These are phyloP conservation scores for Melastoma malabathricum DNA, from an alignment of 345 rosid genomes.

Conservation along the genomic window DNA sequence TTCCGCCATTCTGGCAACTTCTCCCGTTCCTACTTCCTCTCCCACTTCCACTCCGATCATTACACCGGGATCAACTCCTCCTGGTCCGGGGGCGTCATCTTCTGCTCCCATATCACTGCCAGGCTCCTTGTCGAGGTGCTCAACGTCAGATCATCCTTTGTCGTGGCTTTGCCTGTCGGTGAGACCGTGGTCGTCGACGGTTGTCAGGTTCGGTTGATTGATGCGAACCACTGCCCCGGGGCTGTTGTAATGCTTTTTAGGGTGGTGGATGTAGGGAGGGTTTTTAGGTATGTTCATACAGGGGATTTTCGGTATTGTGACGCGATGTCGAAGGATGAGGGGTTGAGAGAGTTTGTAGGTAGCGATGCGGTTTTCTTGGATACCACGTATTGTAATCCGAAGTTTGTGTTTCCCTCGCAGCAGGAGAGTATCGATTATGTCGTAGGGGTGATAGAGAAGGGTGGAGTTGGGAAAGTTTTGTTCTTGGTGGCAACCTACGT, in stretches of 20 bases:
- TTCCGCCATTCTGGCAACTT: constrained; percentile 40
- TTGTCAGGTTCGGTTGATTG: constrained; percentile 44
- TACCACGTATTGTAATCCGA: constrained; percentile 78
- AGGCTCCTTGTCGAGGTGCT: constrained; percentile 43
- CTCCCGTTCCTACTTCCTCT: constrained; percentile 60
- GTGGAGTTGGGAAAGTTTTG: constrained; percentile 38
- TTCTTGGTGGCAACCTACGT: constrained; percentile 90
- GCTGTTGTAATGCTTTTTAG: constrained; percentile 76
- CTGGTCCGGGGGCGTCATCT: constrained; percentile 73
- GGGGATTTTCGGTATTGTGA: constrained; percentile 64
- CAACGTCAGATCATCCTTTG: constrained; percentile 32
- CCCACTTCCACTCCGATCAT: constrained; percentile 91
- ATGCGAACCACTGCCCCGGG: constrained; percentile 88
- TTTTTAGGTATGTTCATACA: constrained; percentile 58
- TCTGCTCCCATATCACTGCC: constrained; percentile 59
- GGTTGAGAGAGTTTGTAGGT: constrained; percentile 39
- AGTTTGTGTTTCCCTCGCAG: constrained; percentile 60
- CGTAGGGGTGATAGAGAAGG: constrained; percentile 38
- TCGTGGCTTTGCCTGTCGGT: constrained; percentile 35
- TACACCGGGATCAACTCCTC: constrained; percentile 55
- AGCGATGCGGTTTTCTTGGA: constrained; percentile 70
- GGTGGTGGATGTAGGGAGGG: constrained; percentile 16
- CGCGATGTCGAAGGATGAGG: constrained; percentile 37
- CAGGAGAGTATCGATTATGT: constrained; percentile 64
- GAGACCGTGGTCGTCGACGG: constrained; percentile 41